Base-by-base conservation (phyloP, 2,329 filamentous ascomycete genomes). In the Fusarium musae region DNA sequence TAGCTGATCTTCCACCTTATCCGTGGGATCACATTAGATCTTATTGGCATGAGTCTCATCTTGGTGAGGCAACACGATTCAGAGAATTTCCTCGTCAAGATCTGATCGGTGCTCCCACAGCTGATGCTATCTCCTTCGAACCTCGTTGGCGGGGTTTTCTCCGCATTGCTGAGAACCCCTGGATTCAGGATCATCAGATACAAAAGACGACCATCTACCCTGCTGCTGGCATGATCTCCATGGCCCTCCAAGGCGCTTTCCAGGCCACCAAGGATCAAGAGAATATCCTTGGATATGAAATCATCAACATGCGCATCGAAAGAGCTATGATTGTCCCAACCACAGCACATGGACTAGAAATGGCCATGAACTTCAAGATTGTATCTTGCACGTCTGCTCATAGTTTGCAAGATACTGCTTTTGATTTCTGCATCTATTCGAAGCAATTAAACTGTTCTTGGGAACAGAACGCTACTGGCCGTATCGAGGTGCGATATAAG, bases 11-110 rank as follows among this genome's bases (percentile, higher is more conserved):
- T 37, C 88, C 88, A 4, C 81, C 83, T 2, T 89, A 89, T 66
- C 83, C 85, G 5, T 90, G 88, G 87, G 87, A 89, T 36, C 87
- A 89, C 65, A 78, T 80, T 32, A 86, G 83, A 32, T 79, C 77
- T 2, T 88, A 88, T 75, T 89, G 88, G 87, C 83, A 87, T 66
- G 87, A 90, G 66, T 85, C 85, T 3, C 84, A 86, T 44, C 74
- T 86, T 5, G 85, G 84, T 26, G 75, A 78, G 19, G 80, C 83
- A 16, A 83, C 83, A 52, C 83, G 87, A 6, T 83, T 85, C 63
- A 81, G 86, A 19, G 79, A 82, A 32, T 83, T 83, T 59, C 82
- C 84, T 4, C 82, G 87, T 16, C 84, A 86, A 47, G 87, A 90
- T 65, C 80, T 90, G 4, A 84, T 89, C 32, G 88, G 88, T 1